A percentile compares a stretch with the other conserved stretches of the same genome.
Conservation (phyloP, 2,329 filamentous ascomycete genomes). For the Ascochyta koolunga region DNA sequence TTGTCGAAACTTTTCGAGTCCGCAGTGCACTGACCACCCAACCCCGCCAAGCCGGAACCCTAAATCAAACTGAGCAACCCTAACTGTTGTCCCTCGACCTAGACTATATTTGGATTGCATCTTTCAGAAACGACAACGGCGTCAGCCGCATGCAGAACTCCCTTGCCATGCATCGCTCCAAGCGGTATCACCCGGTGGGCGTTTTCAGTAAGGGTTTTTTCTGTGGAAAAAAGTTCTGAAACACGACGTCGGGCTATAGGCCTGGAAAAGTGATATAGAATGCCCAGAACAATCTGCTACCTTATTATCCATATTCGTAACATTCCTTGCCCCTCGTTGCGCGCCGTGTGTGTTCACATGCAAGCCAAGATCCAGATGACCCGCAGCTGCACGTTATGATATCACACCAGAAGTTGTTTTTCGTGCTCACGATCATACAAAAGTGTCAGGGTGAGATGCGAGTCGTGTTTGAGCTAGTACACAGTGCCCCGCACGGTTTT, state of each 20-base stretch:
- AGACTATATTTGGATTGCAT: not conserved
- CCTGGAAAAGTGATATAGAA: not conserved
- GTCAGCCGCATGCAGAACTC: not conserved
- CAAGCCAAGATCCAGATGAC: not conserved
- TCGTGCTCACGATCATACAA: not conserved
- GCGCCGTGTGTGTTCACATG: not conserved
- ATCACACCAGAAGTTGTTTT: not conserved
- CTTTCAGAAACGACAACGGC: not conserved
- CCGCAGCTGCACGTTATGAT: not conserved
- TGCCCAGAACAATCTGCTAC: slow-evolving; percentile 1
- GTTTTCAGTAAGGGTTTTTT: not conserved
- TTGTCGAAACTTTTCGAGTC: slow-evolving; percentile 28
- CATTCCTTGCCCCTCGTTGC: not conserved
- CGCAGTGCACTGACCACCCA: slow-evolving; percentile 18
- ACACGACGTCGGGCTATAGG: not conserved
- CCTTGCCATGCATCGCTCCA: not conserved
- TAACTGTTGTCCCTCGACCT: not conserved
- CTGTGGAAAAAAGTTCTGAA: not conserved
- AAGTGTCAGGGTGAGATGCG: slow-evolving; percentile 1
- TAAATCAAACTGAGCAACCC: not conserved
- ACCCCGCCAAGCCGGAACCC: slow-evolving; percentile 10
- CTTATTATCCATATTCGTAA: not conserved
- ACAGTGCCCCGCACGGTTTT: not conserved
- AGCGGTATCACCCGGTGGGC: not conserved
- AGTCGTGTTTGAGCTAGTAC: slow-evolving; percentile 13